Evolutionary conservation across 352 stramenopile genomes (phyloP), one percentile per base, ranked within the genome.

Genomic region (Pythium aristosporum): DNA sequence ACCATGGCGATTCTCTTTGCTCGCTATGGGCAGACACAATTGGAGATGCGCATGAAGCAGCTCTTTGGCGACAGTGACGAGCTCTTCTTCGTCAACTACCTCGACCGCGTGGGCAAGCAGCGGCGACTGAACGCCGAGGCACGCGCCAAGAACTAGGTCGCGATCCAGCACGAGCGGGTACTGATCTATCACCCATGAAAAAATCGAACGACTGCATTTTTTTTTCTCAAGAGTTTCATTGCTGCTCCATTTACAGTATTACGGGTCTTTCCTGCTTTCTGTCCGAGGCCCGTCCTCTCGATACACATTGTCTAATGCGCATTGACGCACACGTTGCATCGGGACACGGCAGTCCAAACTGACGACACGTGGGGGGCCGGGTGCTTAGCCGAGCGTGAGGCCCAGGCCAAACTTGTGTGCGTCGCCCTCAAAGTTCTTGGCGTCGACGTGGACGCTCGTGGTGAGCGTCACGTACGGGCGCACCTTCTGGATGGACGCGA

Each of bases 1-100:
- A 99, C 96, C 3, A 99, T 99, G 96, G 94, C 97, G 56, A 98
- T 99, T 71, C 78, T 99, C 16, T 99, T 98, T 73, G 92, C 91
- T 44, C 82, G 96, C 42, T 97, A 97, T 59, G 88, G 83, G 25
- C 85, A 93, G 46, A 88, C 87, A 36, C 81, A 96, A 65, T 76
- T 98, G 10, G 91, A 97, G 66, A 89, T 86, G 71, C 83, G 91
- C 65, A 96, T 97, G 88, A 93, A 91, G 70, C 87, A 92, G 68
- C 81, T 97, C 43, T 97, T 97, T 58, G 89, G 90, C 12, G 89
- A 97, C 58, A 90, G 79, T 60, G 80, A 91, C 62, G 86, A 93
- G 61, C 73, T 93, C 63, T 80, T 57, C 13, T 93, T 95, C 49
- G 81, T 92, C 43, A 79, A 89, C 48, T 93, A 93, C 52, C 68